Base-by-base conservation (phyloP, 768 basidiomycete genomes). In the Pleurotus giganteus region DNA sequence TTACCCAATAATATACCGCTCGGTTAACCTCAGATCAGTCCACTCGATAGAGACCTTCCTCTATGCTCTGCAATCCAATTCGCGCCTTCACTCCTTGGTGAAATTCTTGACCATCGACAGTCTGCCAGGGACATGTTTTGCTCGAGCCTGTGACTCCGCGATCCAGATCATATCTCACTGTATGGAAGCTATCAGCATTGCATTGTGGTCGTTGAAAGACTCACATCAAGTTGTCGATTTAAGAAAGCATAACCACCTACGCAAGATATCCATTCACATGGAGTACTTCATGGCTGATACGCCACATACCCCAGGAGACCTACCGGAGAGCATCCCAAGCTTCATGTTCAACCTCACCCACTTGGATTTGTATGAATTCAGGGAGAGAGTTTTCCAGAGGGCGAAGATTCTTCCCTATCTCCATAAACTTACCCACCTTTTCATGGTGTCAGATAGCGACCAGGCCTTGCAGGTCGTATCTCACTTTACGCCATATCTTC, bases 261-360 rank as follows among this genome's bases (percentile, higher is more conserved):
- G 46, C 13, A 47, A 27, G 27, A 31, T 47, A 2, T 47, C 46
- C 28, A 29, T 47, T 27, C 46, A 47, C 28, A 47, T 47, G 46
- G 46, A 47, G 12, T 47, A 29, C 28, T 47, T 47, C 28, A 47
- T 47, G 46, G 13, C 46, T 31, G 46, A 29, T n/a, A 32, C 24
- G 11, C 7, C 28, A 29, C 29, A 5, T 11, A 11, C 9, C 15
- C 28, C 28, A 21, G n/a, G 46, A 6, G 15, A 19, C 46, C 26
- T 47, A 28, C 46, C 27, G 46, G 46, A 17, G 21, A 47, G 13
- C 21, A 47, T 47, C 46, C 46, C 46, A 9, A 47, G 28, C n/a
- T 47, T 47, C 28, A 47, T 47, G 46, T 47, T 28, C 46, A 47
- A 47, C 46, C 24, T 47, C 26, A 47, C 46, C 26, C 46, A 47